Evolutionary conservation across 192 early-diverging fungal genomes (phyloP), one percentile per base, ranked within the genome.

Genomic region (Backusella circina): DNA sequence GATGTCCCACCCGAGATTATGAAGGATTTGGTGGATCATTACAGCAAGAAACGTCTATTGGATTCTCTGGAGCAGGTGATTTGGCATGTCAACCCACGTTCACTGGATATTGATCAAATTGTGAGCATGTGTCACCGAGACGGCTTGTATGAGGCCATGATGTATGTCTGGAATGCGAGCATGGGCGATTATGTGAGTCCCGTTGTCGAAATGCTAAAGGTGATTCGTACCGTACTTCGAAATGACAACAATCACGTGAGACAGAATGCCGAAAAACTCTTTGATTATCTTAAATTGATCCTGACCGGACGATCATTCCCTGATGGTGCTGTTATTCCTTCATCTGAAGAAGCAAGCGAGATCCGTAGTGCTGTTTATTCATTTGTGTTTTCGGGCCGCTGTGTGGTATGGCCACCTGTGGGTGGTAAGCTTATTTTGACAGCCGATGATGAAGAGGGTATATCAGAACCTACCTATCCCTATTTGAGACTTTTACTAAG

Each of bases 151-250:
- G 85, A 85, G 18, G 88, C 84, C 1, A 80, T 87, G 74, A 90
- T 88, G 37, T 90, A 88, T 65, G 88, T 90, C 0, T 90, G 86
- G 87, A 90, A 88, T 74, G 80, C 81, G 30, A 87, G 86, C 33
- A 88, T 90, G 75, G 72, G 83, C 12, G 88, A 90, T 69, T 90
- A 86, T 79, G 88, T 90, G 23, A 88, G 86, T 26, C 88, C 88
- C 2, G 84, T 88, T 4, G 86, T 90, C 5, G 84, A 88, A 61
- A 72, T 90, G 41, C 78, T 90, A 6, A 80, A 82, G 39, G 84
- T 89, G 41, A 87, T 89, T 33, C 84, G 84, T 35, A 44, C 70
- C 12, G 83, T 88, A 10, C 76, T 88, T 31, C 76, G 73, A 13
- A 21, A 51, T 10, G 35, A 76, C 44, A 21, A 75, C 6, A 39